phyloP scores from a whole-genome alignment of 208 protist genomes.

The Leptomonas pyrrhocoris region DNA sequence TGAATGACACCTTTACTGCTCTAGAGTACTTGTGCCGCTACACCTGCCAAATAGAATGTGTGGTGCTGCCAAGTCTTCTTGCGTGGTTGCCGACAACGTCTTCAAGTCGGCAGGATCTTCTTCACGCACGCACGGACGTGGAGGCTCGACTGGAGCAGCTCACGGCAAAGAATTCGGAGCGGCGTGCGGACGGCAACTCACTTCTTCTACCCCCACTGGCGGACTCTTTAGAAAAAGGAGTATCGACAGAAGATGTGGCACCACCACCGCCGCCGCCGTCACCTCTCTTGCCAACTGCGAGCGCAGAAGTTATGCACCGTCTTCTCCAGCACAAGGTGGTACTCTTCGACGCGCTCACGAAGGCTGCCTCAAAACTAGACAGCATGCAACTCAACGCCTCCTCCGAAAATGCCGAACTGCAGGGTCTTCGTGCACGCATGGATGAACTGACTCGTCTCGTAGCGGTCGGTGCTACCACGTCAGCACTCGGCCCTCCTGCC shows the following conservation, averaged over 20 bases:
- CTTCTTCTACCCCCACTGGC: background rate
- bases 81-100: slow-evolving; percentile 3
- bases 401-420: slow-evolving; percentile 7
- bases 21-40: slow-evolving; percentile 29
- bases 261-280: background rate
- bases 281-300: background rate
- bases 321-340: slow-evolving; percentile 3
- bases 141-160: slow-evolving; percentile 11
- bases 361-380: background rate
- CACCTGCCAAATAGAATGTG: slow-evolving; percentile 18
- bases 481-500: background rate
- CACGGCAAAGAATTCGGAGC: background rate
- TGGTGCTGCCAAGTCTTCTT: slow-evolving; percentile 11
- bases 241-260: background rate
- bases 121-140: background rate
- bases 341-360: slow-evolving; percentile 23
- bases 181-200: no score
- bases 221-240: background rate
- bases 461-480: background rate
- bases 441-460: slow-evolving; percentile 20
- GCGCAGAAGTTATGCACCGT: background rate
- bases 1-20: slow-evolving; percentile 25
- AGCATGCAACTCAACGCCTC: background rate
- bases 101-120: background rate
- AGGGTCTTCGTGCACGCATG: slow-evolving; percentile 15